Percentiles rank a stretch among this genome's conserved stretches.
Evolutionary conservation across 345 rosid genomes (phyloP).

Genomic region (Cardamine occulta): DNA sequence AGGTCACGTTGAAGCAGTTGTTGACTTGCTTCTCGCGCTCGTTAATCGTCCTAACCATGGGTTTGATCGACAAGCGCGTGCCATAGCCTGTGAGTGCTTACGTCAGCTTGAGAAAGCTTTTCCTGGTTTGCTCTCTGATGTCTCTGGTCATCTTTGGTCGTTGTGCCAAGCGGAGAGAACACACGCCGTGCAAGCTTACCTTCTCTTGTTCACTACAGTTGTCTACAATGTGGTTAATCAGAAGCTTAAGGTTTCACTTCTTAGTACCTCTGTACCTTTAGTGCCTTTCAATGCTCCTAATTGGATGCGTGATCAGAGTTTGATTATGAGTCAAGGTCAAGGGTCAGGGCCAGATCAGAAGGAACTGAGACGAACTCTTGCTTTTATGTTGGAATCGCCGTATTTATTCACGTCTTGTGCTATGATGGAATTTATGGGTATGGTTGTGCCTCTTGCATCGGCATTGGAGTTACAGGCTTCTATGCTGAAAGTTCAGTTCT

Average conservation of each 20-base stretch:
- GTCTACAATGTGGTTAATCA: slow-evolving; percentile 59
- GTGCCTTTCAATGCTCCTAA: slow-evolving; percentile 80
- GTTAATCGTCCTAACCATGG: slow-evolving; percentile 92
- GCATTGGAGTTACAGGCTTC: slow-evolving; percentile 88
- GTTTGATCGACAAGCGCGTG: slow-evolving; percentile 79
- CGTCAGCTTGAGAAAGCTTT: slow-evolving; percentile 76
- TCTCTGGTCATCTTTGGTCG: slow-evolving; percentile 84
- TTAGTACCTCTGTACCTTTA: slow-evolving; percentile 73
- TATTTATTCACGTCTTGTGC: slow-evolving; percentile 80
- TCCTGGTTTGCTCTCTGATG: slow-evolving; percentile 78
- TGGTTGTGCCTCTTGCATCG: slow-evolving; percentile 76
- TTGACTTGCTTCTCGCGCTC: slow-evolving; percentile 70
- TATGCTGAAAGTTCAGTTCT: slow-evolving; percentile 90
- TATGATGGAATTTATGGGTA: slow-evolving; percentile 78
- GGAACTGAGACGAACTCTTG: slow-evolving; percentile 86
- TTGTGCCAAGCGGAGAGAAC: slow-evolving; percentile 90
- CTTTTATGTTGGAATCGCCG: slow-evolving; percentile 85
- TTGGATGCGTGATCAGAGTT: slow-evolving; percentile 45
- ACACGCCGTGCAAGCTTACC: slow-evolving; percentile 82
- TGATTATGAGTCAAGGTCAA: slow-evolving; percentile 27
- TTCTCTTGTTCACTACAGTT: slow-evolving; percentile 69
- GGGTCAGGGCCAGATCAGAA: slow-evolving; percentile 69
- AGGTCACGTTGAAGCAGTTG: slow-evolving; percentile 55
- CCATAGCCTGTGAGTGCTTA: slow-evolving; percentile 83
- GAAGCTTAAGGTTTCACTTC: slow-evolving; percentile 65